Percentiles rank a stretch among this genome's conserved stretches.
Evolutionary conservation across 441 rosid species (phyloP).

Genomic region (Populus trichocarpa): DNA sequence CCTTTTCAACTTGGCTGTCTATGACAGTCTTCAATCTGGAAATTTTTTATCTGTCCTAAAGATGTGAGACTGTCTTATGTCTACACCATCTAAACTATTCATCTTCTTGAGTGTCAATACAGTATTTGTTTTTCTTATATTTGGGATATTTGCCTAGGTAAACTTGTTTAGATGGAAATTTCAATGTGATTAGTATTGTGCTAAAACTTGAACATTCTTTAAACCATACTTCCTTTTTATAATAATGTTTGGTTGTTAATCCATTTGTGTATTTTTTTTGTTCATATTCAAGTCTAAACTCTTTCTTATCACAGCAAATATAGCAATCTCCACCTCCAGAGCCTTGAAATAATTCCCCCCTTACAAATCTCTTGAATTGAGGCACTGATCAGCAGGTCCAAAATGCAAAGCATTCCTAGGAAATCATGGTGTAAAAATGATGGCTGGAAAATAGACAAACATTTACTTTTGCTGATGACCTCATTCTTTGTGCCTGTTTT

Average conservation of each 20-base stretch:
- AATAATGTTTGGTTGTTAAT: too few species aligned
- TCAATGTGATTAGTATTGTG: not conserved
- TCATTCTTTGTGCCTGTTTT: not conserved
- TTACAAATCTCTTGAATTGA: not conserved
- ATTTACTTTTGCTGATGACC: too few species aligned
- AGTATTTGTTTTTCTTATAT: not conserved
- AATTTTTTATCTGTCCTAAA: too few species aligned
- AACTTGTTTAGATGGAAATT: not conserved
- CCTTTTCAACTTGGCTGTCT: not conserved
- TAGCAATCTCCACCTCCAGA: not conserved
- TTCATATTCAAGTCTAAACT: not conserved
- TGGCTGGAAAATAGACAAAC: not conserved
- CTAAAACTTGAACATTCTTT: not conserved
- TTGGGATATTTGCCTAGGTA: not conserved
- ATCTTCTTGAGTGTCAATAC: not conserved
- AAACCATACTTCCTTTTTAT: not conserved
- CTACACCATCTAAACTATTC: not conserved
- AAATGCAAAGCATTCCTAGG: not conserved
- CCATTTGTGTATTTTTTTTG: not conserved
- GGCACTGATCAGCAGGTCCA: not conserved
- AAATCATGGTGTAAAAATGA: not conserved
- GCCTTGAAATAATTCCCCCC: not conserved
- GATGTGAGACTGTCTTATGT: not conserved
- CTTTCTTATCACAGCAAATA: not conserved
- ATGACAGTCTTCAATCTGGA: not conserved